A percentile compares a stretch with the other conserved stretches of the same genome.
phyloP scores from a whole-genome alignment of 176 grass and related monocot genomes.

The Poa pratensis region DNA sequence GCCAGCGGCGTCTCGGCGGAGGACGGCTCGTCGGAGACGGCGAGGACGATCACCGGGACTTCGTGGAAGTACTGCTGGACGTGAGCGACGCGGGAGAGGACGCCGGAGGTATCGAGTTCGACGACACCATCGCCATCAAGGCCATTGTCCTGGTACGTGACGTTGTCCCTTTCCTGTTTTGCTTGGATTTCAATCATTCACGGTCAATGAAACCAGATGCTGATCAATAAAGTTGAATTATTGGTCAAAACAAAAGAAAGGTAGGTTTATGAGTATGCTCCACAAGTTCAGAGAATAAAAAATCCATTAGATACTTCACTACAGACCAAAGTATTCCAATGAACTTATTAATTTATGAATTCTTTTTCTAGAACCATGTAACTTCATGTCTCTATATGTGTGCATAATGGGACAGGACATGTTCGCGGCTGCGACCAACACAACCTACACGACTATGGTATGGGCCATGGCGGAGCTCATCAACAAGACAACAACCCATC shows the following conservation, averaged over 20 bases:
- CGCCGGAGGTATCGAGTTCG: neutral
- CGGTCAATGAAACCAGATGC: neutral
- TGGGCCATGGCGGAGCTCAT: constrained; percentile 53
- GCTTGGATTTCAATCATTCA: neutral
- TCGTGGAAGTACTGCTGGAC: constrained; percentile 47
- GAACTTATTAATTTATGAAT: no score
- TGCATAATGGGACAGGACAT: neutral
- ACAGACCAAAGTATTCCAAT: neutral
- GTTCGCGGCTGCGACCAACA: constrained; percentile 33
- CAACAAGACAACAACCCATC: constrained; percentile 21
- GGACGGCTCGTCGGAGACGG: neutral
- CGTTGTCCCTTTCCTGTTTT: neutral
- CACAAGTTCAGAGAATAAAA: no score
- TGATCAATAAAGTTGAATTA: no score
- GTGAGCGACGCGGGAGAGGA: constrained; percentile 16
- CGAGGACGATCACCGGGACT: constrained; percentile 31
- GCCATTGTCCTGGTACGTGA: constrained; percentile 32
- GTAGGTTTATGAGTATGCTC: no score
- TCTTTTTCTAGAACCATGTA: neutral
- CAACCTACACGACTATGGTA: neutral
- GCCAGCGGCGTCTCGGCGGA: neutral
- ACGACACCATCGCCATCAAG: constrained; percentile 39
- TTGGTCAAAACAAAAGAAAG: no score
- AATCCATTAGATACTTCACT: no score
- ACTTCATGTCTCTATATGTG: neutral